Evolutionary conservation across 352 stramenopile species (phyloP), one percentile per base, ranked within the genome.

Genomic region (Pythium coloratum): DNA sequence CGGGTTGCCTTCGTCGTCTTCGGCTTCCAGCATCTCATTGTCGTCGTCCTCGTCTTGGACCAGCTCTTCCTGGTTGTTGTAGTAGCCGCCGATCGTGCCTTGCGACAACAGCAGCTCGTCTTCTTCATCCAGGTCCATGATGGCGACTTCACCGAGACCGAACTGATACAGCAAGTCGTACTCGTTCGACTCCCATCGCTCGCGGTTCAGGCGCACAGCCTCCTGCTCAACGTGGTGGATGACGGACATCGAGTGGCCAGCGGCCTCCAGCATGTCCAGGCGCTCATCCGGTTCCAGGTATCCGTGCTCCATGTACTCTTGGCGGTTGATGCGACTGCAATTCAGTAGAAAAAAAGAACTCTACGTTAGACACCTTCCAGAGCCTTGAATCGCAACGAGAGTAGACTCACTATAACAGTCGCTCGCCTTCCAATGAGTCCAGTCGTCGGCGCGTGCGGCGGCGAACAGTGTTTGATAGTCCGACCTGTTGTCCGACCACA

Each of bases 151-250:
- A 4, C 84, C 84, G 55, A 92, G 74, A 34, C 82, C 82, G 59
- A 83, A 92, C 71, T 94, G 85, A 71, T 92, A 89, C 72, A 90
- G 78, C 64, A 94, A 72, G 62, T 94, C 85, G 70, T 91, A 94
- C 69, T 94, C 85, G 68, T 94, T 94, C 28, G 85, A 92, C 62
- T 94, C 85, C 83, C 81, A 94, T 24, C 85, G 85, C 73, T 92
- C 82, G 49, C 82, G 83, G 65, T 94, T 94, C 55, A 92, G 84
- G 51, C 83, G 85, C 47, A 90, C 70, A 38, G 75, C 81, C 44
- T 92, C 83, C 34, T 81, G 80, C 66, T 92, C 84, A 30, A 89
- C 79, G 65, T 82, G 75, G 42, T 70, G 88, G 62, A 94, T 81
- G 66, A 88, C 78, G 46, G 80, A 78, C 10, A 81, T 70, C 18